A percentile compares a stretch with the other conserved stretches of the same genome.
Evolutionary conservation across 345 rosid species (phyloP).

Genomic region (Eucalyptus erythrocorys): DNA sequence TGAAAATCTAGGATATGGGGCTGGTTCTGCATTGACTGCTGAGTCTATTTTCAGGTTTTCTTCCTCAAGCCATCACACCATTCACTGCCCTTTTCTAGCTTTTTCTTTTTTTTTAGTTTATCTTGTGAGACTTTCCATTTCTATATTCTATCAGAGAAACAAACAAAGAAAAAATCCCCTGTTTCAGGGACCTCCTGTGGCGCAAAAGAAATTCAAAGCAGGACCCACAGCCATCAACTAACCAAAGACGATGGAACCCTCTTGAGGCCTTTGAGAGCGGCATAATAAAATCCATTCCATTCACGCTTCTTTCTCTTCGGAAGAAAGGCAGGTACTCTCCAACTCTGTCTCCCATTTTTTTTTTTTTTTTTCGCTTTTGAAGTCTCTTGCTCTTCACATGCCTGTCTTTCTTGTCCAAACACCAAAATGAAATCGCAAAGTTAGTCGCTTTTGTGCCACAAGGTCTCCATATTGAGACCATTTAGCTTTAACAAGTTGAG

Average conservation of each 20-base stretch:
- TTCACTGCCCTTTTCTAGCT: background rate
- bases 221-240: conserved; percentile 5
- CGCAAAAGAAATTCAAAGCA: background rate
- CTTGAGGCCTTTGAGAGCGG: background rate
- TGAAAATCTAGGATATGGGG: background rate
- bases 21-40: background rate
- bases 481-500: background rate
- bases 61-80: background rate
- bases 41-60: background rate
- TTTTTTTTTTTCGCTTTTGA: background rate
- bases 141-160: background rate
- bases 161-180: background rate
- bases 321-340: background rate
- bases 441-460: background rate
- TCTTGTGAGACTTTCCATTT: background rate
- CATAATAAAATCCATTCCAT: background rate
- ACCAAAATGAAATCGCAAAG: background rate
- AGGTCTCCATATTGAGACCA: background rate
- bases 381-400: background rate
- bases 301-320: background rate
- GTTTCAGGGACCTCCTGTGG: background rate
- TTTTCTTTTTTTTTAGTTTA: background rate
- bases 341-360: background rate
- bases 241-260: background rate
- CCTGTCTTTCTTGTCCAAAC: background rate